phyloP scores from a whole-genome alignment of 768 basidiomycete genomes.

The Baorangia bicolor region DNA sequence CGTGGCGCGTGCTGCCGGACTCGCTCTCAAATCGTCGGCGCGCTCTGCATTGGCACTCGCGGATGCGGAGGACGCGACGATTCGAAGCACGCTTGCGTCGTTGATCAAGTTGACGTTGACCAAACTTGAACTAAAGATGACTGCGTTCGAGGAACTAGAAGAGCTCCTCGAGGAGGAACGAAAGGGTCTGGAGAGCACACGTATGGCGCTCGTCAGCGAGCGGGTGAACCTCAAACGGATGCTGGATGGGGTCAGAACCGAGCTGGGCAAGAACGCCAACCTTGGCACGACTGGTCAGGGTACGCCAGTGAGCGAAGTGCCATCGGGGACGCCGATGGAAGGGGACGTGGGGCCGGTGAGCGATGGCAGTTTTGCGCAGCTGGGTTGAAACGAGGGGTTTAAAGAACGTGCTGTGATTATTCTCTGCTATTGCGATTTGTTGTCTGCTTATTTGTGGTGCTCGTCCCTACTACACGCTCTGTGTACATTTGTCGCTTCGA shows the following conservation, averaged over 20 bases:
- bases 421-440: constrained; percentile 23
- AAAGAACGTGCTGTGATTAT: constrained; percentile 23
- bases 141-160: constrained; percentile 93
- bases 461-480: constrained; percentile 2
- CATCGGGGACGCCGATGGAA: constrained; percentile 42
- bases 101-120: constrained; percentile 82
- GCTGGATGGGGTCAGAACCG: constrained; percentile 64
- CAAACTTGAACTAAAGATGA: constrained; percentile 94
- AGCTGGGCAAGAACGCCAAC: constrained; percentile 55
- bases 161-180: constrained; percentile 90
- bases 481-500: constrained; percentile 1
- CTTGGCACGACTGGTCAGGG: constrained; percentile 65
- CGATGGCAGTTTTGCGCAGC: constrained; percentile 54
- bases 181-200: constrained; percentile 76
- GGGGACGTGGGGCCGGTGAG: constrained; percentile 53
- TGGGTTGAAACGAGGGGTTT: constrained; percentile 33
- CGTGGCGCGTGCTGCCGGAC: constrained; percentile 77
- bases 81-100: constrained; percentile 73
- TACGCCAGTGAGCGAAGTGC: constrained; percentile 53
- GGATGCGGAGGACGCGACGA: constrained; percentile 76
- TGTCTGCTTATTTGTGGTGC: constrained; percentile 12
- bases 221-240: constrained; percentile 67
- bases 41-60: constrained; percentile 82
- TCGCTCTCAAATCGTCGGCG: constrained; percentile 88
- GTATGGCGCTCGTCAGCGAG: constrained; percentile 78